phyloP scores from a whole-genome alignment of 768 basidiomycete species.

The Trametes cingulata region DNA sequence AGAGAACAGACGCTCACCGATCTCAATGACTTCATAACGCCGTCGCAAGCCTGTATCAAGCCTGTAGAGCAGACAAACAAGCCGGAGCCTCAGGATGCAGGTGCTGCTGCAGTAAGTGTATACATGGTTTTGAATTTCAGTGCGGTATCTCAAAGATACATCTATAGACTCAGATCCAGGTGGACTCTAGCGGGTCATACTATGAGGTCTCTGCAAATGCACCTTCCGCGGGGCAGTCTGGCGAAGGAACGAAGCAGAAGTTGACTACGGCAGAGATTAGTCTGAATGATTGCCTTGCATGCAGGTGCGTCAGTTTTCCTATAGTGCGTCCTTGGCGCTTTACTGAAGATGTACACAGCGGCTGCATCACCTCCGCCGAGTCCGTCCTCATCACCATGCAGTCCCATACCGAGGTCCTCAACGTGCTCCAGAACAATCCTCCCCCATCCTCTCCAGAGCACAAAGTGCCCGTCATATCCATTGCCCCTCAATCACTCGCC shows the following conservation, averaged over 20 bases:
- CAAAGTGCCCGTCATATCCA: slow-evolving; percentile 74
- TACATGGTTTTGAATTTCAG: slow-evolving; percentile 31
- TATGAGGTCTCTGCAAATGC: slow-evolving; percentile 67
- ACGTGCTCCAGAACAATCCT: slow-evolving; percentile 66
- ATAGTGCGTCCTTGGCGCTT: background rate
- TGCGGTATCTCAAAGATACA: background rate
- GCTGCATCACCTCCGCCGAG: slow-evolving; percentile 98
- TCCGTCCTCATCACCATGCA: slow-evolving; percentile 95
- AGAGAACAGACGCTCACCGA: slow-evolving; percentile 77
- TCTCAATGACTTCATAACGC: slow-evolving; percentile 95
- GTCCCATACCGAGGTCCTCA: slow-evolving; percentile 89
- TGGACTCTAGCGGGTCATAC: slow-evolving; percentile 84
- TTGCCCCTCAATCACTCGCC: slow-evolving; percentile 85
- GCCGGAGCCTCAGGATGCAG: slow-evolving; percentile 43
- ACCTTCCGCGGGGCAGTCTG: slow-evolving; percentile 9
- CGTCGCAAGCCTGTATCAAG: slow-evolving; percentile 96
- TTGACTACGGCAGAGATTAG: slow-evolving; percentile 94
- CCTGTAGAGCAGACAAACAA: slow-evolving; percentile 68
- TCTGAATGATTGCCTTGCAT: slow-evolving; percentile 96
- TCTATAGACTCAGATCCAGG: slow-evolving; percentile 86
- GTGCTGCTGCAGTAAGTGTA: slow-evolving; percentile 44
- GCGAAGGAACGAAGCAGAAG: slow-evolving; percentile 46
- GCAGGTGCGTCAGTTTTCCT: slow-evolving; percentile 64
- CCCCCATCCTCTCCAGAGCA: slow-evolving; percentile 38
- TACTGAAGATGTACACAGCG: slow-evolving; percentile 47